These are phyloP conservation scores for Venturiaceae sp. DNA, from an alignment of 2,329 filamentous ascomycete species.

Conservation along the genomic window DNA sequence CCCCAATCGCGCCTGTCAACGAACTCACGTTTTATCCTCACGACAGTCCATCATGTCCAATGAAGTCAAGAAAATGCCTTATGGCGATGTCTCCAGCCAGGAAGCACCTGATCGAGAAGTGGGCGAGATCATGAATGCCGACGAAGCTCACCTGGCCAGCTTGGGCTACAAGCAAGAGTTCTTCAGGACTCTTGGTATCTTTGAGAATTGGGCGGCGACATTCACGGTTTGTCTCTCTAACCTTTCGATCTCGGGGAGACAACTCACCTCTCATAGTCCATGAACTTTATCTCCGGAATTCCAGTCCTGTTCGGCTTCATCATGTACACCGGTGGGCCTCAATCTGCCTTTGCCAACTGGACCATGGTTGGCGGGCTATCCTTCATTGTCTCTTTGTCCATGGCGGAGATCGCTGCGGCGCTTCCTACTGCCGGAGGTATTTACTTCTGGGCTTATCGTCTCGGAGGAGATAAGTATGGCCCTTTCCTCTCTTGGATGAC, in stretches of 20 bases:
- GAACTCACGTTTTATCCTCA: not conserved
- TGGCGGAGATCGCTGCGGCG: conserved; percentile 28
- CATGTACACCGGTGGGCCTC: conserved; percentile 30
- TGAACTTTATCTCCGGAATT: conserved; percentile 30
- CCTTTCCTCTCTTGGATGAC: conserved; percentile 31
- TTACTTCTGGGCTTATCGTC: conserved; percentile 29
- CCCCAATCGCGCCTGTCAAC: not conserved
- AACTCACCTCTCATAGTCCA: conserved; percentile 9
- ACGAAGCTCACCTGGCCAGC: conserved; percentile 10
- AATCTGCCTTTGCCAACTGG: conserved; percentile 29
- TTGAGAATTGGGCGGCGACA: conserved; percentile 28
- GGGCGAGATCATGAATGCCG: not conserved
- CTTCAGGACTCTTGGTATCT: conserved; percentile 19
- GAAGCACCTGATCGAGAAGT: not conserved
- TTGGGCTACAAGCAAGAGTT: conserved; percentile 15
- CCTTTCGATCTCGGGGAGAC: not conserved
- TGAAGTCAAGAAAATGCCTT: not conserved
- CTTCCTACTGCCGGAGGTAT: conserved; percentile 29
- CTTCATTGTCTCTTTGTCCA: conserved; percentile 24
- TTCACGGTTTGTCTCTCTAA: conserved; percentile 15
- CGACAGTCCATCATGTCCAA: not conserved
- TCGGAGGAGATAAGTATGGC: conserved; percentile 26
- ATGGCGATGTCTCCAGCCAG: not conserved
- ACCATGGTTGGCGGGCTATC: conserved; percentile 28
- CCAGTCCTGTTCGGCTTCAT: conserved; percentile 29